phyloP scores from a whole-genome alignment of 176 grass and related monocot genomes.

The Secale cereale region DNA sequence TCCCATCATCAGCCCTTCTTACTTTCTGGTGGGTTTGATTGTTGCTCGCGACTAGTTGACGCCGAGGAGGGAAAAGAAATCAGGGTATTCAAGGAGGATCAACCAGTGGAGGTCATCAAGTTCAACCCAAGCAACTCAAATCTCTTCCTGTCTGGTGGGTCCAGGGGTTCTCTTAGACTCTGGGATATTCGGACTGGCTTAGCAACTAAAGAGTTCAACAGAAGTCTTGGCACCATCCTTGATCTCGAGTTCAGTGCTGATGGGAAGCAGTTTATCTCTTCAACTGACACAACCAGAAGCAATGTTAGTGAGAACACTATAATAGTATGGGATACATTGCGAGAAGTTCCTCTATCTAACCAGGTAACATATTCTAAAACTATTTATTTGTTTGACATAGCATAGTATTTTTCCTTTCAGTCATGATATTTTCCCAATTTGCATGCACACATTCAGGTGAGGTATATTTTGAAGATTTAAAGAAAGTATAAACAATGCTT shows the following conservation, averaged over 20 bases:
- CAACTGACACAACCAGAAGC: conserved; percentile 81
- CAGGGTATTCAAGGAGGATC: conserved; percentile 67
- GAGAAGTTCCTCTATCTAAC: conserved; percentile 89
- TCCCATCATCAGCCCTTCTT: conserved; percentile 41
- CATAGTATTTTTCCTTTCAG: neutral
- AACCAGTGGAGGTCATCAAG: conserved; percentile 76
- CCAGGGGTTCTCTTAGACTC: conserved; percentile 65
- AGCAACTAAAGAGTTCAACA: conserved; percentile 57
- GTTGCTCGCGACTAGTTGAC: conserved; percentile 58
- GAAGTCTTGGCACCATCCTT: conserved; percentile 69
- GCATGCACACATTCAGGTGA: neutral
- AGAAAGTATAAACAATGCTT: neutral
- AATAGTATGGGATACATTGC: conserved; percentile 71
- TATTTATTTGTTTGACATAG: neutral
- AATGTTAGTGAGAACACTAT: conserved; percentile 89
- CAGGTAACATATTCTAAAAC: conserved; percentile 43
- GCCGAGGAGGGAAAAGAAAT: conserved; percentile 58
- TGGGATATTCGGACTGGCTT: conserved; percentile 78
- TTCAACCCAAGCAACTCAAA: conserved; percentile 59
- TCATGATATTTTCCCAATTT: neutral
- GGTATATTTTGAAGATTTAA: neutral
- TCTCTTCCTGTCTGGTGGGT: conserved; percentile 82
- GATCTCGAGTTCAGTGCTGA: conserved; percentile 81
- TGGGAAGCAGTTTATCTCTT: conserved; percentile 83
- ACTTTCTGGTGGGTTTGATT: conserved; percentile 76